These are phyloP conservation scores for Aspergillus pseudoglaucus DNA, from an alignment of 2,329 filamentous ascomycete species.

Conservation along the genomic window DNA sequence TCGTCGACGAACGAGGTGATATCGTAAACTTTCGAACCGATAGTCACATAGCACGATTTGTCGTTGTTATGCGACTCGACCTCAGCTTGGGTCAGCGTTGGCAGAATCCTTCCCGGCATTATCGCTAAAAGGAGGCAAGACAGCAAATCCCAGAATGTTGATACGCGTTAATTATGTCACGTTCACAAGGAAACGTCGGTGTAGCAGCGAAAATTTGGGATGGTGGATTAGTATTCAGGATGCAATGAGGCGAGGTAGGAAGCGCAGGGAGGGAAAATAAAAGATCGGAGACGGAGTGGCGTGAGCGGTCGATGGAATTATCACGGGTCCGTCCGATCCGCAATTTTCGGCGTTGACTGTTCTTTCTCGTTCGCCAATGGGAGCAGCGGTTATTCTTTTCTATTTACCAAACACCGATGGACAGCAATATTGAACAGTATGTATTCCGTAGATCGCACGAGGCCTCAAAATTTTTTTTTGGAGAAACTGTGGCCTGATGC, in stretches of 20 bases:
- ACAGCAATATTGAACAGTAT: not conserved
- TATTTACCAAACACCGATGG: too few species aligned
- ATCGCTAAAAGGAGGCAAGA: slow-evolving; percentile 16
- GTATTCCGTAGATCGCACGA: not conserved
- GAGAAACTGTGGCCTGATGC: too few species aligned
- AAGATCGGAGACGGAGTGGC: slow-evolving; percentile 14
- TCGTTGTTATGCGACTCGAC: slow-evolving; percentile 71
- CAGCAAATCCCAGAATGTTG: not conserved
- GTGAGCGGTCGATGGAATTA: slow-evolving; percentile 14
- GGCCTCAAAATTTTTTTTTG: too few species aligned
- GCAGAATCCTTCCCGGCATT: slow-evolving; percentile 77
- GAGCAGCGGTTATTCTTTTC: not conserved
- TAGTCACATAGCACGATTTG: slow-evolving; percentile 86
- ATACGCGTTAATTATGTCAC: not conserved
- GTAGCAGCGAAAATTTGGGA: not conserved
- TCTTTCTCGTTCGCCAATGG: not conserved
- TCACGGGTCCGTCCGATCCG: slow-evolving; percentile 15
- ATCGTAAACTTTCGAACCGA: slow-evolving; percentile 89
- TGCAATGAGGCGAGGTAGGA: not conserved
- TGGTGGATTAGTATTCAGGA: not conserved
- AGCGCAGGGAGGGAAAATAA: slow-evolving; percentile 4
- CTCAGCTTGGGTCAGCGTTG: slow-evolving; percentile 73
- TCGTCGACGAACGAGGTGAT: slow-evolving; percentile 84
- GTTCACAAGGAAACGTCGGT: not conserved
- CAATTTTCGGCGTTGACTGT: slow-evolving; percentile 2